A percentile compares a stretch with the other conserved stretches of the same genome.
phyloP scores from a whole-genome alignment of 495 filamentous ascomycete genomes.

The Opeltia flavorubescens region DNA sequence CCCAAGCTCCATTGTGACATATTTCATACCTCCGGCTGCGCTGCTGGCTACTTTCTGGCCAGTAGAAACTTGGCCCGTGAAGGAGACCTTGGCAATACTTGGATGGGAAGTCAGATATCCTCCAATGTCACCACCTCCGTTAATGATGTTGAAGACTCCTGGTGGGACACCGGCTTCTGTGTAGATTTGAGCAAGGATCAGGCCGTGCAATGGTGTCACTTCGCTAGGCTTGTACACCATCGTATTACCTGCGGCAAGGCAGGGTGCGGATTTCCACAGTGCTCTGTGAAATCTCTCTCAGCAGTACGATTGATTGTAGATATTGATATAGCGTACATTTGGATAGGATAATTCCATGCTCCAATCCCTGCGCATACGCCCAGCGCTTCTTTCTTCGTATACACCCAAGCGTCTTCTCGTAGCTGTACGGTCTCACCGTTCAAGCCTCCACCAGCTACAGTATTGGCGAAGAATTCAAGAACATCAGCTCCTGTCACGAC shows the following conservation, averaged over 20 bases:
- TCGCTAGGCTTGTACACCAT: slow-evolving; percentile 84
- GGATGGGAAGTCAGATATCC: slow-evolving; percentile 54
- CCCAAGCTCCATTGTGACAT: slow-evolving; percentile 74
- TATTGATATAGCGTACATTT: slow-evolving; percentile 38
- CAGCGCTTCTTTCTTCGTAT: slow-evolving; percentile 58
- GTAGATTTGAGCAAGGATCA: slow-evolving; percentile 55
- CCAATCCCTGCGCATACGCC: slow-evolving; percentile 71
- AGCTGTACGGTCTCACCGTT: slow-evolving; percentile 56
- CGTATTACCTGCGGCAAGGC: slow-evolving; percentile 69
- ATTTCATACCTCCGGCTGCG: slow-evolving; percentile 66
- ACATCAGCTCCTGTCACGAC: slow-evolving; percentile 63
- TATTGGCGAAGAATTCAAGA: slow-evolving; percentile 61
- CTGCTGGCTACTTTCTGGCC: slow-evolving; percentile 58
- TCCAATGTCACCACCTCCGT: slow-evolving; percentile 59
- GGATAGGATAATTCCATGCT: slow-evolving; percentile 78
- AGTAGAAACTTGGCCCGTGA: slow-evolving; percentile 70
- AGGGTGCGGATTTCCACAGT: slow-evolving; percentile 73
- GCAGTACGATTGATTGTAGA: neutral
- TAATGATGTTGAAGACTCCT: slow-evolving; percentile 71
- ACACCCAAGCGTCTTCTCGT: slow-evolving; percentile 57
- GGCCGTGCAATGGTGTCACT: slow-evolving; percentile 59
- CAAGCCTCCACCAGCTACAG: slow-evolving; percentile 53
- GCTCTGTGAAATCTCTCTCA: slow-evolving; percentile 29
- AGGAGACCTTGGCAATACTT: slow-evolving; percentile 61
- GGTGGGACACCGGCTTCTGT: slow-evolving; percentile 58